Base-by-base conservation (phyloP, 2,329 filamentous ascomycete genomes). In the Diaporthe vexans region DNA sequence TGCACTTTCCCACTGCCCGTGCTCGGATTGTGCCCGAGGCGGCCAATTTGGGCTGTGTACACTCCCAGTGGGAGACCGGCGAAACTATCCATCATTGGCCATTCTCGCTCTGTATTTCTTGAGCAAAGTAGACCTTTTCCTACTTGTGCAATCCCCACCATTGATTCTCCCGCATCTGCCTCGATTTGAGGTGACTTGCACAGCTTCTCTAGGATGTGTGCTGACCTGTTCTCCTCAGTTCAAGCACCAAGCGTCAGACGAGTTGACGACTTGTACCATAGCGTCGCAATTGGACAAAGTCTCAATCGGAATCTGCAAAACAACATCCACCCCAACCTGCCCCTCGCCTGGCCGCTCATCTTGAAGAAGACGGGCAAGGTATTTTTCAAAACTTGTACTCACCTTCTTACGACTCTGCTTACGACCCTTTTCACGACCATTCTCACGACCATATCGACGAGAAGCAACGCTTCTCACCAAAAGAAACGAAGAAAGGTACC, bases 361-460 rank as follows among this genome's bases (percentile, higher is more conserved):
- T 68, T 68, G 63, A 68, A 68, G 48, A 68, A 35, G 48, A n/a
- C 33, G 48, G n/a, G 48, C 48, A 68, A 65, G 63, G 21, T 19
- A 68, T 40, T 10, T 35, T 26, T n/a, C 63, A 7, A 54, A 54
- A 54, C 63, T 48, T 68, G 63, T 51, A 51, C 46, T 24, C 24
- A 24, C 15, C 40, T 43, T 13, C n/a, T n/a, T n/a, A n/a, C n/a
- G n/a, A n/a, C n/a, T n/a, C n/a, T n/a, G n/a, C n/a, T n/a, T n/a
- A n/a, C n/a, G n/a, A n/a, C n/a, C n/a, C n/a, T n/a, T n/a, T n/a
- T n/a, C 15, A 43, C 40, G 40, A 43, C 40, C 35, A 10, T 24
- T 52, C 33, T 61, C 7, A 71, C 69, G 56, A 71, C 69, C 56
- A 17, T 57, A 71, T 61, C 69, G 40, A 71, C 56, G 48, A 52